phyloP scores from a whole-genome alignment of 768 basidiomycete genomes.

The Boletus sp. region DNA sequence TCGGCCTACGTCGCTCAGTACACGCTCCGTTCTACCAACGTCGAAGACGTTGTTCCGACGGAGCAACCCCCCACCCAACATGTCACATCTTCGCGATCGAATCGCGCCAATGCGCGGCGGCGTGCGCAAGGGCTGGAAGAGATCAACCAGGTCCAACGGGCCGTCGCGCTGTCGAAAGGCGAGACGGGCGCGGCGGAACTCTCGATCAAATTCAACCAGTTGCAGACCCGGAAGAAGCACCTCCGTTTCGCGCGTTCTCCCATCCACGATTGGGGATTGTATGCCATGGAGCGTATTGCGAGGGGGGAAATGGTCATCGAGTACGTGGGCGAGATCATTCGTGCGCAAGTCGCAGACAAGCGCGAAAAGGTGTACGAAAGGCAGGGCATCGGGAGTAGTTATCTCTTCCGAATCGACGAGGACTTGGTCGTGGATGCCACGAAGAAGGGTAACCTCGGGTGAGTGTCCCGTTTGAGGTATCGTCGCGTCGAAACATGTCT shows the following conservation, averaged over 20 bases:
- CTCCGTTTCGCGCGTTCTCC: constrained; percentile 92
- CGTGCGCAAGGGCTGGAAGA: constrained; percentile 93
- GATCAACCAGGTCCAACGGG: constrained; percentile 86
- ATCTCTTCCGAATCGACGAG: constrained; percentile 97
- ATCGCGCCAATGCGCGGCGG: constrained; percentile 88
- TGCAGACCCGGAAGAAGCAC: constrained; percentile 97
- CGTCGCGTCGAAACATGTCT: constrained; percentile 9
- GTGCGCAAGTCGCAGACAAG: constrained; percentile 94
- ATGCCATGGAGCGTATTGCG: constrained; percentile 95
- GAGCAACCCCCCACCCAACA: constrained; percentile 49
- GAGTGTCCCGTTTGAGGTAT: constrained; percentile 27
- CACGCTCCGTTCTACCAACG: constrained; percentile 54
- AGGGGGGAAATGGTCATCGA: constrained; percentile 99
- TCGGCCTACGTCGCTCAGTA: constrained; percentile 91
- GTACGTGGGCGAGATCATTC: constrained; percentile 96
- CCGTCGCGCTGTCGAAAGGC: constrained; percentile 71
- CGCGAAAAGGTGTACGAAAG: constrained; percentile 96
- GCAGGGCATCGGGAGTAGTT: constrained; percentile 96
- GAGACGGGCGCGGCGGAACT: constrained; percentile 70
- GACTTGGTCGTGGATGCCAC: constrained; percentile 98
- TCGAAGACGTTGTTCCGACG: constrained; percentile 40
- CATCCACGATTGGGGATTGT: constrained; percentile 98
- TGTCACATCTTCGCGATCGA: constrained; percentile 78
- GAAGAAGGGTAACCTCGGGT: constrained; percentile 99
- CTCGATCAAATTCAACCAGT: constrained; percentile 96